Conservation (phyloP, 2,329 filamentous ascomycete genomes). For the Calcarisporium arbuscula region DNA sequence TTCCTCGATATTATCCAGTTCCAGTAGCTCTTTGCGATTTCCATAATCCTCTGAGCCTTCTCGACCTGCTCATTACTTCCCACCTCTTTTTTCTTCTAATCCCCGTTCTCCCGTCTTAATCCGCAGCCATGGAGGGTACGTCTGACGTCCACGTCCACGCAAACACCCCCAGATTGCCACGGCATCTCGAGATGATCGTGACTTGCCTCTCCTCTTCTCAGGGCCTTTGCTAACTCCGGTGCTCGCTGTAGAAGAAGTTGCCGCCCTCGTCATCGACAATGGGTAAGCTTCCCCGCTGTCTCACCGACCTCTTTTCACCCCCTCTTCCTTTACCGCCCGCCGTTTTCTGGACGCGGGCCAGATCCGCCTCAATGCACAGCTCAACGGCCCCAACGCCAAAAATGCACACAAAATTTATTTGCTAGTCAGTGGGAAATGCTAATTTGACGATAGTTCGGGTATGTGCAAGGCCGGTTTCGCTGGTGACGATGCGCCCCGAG, state of each 20-base stretch:
- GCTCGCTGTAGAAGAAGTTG: conserved; percentile 84
- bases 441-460: conserved; percentile 71
- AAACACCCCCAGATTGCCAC: too few species aligned
- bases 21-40: too few species aligned
- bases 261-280: conserved; percentile 99
- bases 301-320: conserved; percentile 27
- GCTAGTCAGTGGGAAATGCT: conserved; percentile 28
- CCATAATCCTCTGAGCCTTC: conserved; percentile 18
- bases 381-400: neutral
- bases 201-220: too few species aligned
- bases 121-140: conserved; percentile 52
- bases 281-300: conserved; percentile 68
- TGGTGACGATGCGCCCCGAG: conserved; percentile 99
- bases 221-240: conserved; percentile 32
- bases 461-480: conserved; percentile 99
- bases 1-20: too few species aligned
- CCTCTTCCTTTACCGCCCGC: conserved; percentile 10
- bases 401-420: conserved; percentile 1
- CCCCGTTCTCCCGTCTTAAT: conserved; percentile 32
- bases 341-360: too few species aligned
- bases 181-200: too few species aligned
- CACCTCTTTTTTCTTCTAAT: conserved; percentile 13
- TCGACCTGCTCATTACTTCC: conserved; percentile 4
- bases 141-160: conserved; percentile 14
- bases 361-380: too few species aligned